These are phyloP conservation scores for Tylopilus balloui DNA, from an alignment of 768 basidiomycete species.

Conservation along the genomic window DNA sequence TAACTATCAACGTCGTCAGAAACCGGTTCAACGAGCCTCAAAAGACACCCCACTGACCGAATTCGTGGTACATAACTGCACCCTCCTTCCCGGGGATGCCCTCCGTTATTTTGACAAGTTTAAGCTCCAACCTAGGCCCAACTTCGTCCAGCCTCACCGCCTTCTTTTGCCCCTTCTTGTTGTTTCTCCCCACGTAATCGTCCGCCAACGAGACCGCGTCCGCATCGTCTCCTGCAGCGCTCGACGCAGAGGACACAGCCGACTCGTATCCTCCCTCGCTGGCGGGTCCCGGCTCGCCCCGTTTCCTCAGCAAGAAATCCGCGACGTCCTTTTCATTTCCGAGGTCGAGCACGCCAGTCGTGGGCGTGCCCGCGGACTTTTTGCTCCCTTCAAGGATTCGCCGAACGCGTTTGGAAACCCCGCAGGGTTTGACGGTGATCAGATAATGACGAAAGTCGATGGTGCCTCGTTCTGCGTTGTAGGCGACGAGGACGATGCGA, in stretches of 20 bases:
- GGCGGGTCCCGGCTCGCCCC: conserved; percentile 52
- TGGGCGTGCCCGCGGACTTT: conserved; percentile 22
- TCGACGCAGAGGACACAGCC: conserved; percentile 75
- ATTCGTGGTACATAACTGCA: conserved; percentile 89
- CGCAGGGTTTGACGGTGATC: conserved; percentile 93
- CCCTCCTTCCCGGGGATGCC: conserved; percentile 93
- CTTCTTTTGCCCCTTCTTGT: conserved; percentile 84
- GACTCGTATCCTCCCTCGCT: conserved; percentile 72
- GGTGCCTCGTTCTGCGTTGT: conserved; percentile 80
- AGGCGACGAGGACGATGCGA: conserved; percentile 88
- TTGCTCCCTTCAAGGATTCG: conserved; percentile 69
- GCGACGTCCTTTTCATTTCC: conserved; percentile 92
- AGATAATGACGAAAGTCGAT: conserved; percentile 92
- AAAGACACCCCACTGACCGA: conserved; percentile 63
- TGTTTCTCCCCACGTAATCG: conserved; percentile 94
- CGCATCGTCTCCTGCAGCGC: conserved; percentile 80
- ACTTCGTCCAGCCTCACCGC: conserved; percentile 92
- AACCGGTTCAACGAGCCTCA: background rate
- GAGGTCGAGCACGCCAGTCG: conserved; percentile 61
- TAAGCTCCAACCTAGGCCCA: conserved; percentile 92
- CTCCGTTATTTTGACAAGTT: conserved; percentile 90
- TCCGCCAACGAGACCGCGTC: conserved; percentile 78
- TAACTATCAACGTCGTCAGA: conserved; percentile 49
- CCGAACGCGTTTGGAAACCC: conserved; percentile 87
- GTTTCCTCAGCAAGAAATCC: conserved; percentile 81